These are phyloP conservation scores for Acrocalymma vagum DNA, from an alignment of 2,329 filamentous ascomycete species.

Conservation along the genomic window DNA sequence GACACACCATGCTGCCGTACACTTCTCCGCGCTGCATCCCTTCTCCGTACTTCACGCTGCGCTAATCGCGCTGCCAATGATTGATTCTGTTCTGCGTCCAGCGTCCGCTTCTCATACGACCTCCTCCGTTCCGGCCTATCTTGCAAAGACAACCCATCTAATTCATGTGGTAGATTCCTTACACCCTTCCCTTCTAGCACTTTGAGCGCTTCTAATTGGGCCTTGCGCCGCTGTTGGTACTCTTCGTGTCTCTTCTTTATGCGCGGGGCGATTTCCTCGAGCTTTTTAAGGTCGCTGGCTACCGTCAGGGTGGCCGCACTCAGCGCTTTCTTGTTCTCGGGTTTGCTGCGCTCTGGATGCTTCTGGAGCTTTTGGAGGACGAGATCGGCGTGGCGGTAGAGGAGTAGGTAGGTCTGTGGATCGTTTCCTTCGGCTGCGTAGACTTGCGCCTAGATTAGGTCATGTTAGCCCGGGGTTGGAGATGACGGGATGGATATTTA, in stretches of 20 bases:
- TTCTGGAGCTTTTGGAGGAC: slow-evolving; percentile 76
- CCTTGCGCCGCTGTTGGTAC: slow-evolving; percentile 32
- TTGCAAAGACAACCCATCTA: slow-evolving; percentile 30
- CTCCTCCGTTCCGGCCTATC: slow-evolving; percentile 23
- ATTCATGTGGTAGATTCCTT: slow-evolving; percentile 23
- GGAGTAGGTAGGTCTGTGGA: slow-evolving; percentile 86
- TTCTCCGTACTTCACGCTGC: slow-evolving; percentile 43
- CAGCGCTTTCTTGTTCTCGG: slow-evolving; percentile 64
- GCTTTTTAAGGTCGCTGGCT: slow-evolving; percentile 69
- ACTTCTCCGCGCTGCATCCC: slow-evolving; percentile 52
- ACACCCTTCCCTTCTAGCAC: slow-evolving; percentile 30
- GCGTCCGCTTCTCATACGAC: slow-evolving; percentile 35
- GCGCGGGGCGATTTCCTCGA: slow-evolving; percentile 82
- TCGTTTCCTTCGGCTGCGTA: slow-evolving; percentile 88
- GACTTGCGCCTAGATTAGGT: slow-evolving; percentile 72
- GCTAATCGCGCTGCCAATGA: slow-evolving; percentile 44
- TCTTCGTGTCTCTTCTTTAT: slow-evolving; percentile 75
- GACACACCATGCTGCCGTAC: slow-evolving; percentile 66
- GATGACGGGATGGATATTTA: not conserved
- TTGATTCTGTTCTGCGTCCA: slow-evolving; percentile 43
- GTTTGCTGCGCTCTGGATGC: slow-evolving; percentile 78
- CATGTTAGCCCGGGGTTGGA: slow-evolving; percentile 13
- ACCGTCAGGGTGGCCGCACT: slow-evolving; percentile 69
- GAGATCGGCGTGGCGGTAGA: slow-evolving; percentile 90
- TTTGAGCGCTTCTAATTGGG: slow-evolving; percentile 34